Base-by-base conservation (phyloP, 768 basidiomycete genomes). In the Hygrophorus pudorinus region DNA sequence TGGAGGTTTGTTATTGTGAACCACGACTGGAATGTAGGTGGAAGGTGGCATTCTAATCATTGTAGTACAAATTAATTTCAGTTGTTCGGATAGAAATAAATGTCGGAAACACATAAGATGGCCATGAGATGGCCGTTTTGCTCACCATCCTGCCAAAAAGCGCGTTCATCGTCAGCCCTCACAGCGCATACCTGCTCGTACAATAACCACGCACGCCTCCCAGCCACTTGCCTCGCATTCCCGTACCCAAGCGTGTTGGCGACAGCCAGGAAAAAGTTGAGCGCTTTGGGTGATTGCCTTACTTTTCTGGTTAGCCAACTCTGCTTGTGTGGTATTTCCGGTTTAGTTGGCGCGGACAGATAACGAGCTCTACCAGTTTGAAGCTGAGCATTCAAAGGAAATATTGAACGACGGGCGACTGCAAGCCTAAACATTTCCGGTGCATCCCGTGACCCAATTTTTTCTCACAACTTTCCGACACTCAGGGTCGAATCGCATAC, bases 11-110 rank as follows among this genome's bases (percentile, higher is more conserved):
- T 89, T 41, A 96, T 66, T 3, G 87, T 88, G 65, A 97, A 97
- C 87, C 92, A 97, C 12, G 94, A 88, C 56, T 97, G 93, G 62
- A 94, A 96, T 0, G 94, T 96, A 10, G 83, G 84, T 8, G 93
- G 91, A 5, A 97, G 72, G 47, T 71, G 71, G 55, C 87, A 94
- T 48, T 78, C 93, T 96, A 53, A 0, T n/a, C n/a, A n/a, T n/a
- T n/a, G n/a, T n/a, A n/a, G n/a, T n/a, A n/a, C 16, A 4, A 14
- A 24, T 1, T 13, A 20, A 12, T 4, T 3, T 35, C 33, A n/a
- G 33, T 35, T 35, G 33, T 35, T 17, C 17, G n/a, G 17, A 17
- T n/a, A 10, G 5, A 35, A 35, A 35, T 35, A n/a, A 35, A 4
- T 5, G n/a, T 39, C n/a, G 20, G n/a, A 17, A 39, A 39, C 16